These are phyloP conservation scores for Obba rivulosa DNA, from an alignment of 768 basidiomycete genomes.

Conservation along the genomic window DNA sequence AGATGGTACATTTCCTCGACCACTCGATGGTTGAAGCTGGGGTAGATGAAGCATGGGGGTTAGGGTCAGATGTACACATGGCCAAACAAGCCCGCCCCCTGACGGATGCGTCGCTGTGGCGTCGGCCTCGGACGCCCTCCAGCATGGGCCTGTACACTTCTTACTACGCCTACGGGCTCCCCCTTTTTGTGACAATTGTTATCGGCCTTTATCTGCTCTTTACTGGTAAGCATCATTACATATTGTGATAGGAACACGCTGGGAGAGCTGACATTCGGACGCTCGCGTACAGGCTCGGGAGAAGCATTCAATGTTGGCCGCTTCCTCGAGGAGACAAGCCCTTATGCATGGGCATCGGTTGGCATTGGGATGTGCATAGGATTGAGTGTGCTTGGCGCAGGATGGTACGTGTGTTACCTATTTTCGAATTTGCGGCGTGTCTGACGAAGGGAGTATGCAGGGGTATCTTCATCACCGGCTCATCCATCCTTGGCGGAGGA, in stretches of 20 bases:
- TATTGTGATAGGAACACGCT: not conserved
- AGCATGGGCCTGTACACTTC: conserved; percentile 28
- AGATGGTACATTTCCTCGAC: conserved; percentile 78
- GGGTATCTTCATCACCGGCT: conserved; percentile 96
- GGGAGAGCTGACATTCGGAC: not conserved
- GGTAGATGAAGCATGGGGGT: too few relatives aligned
- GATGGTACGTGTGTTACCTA: conserved; percentile 64
- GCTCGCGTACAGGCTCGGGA: conserved; percentile 55
- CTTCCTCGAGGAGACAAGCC: conserved; percentile 91
- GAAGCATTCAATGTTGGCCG: conserved; percentile 92
- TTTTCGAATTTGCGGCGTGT: not conserved
- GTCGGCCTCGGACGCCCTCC: not conserved
- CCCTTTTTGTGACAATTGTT: conserved; percentile 54
- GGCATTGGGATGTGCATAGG: conserved; percentile 94
- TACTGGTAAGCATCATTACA: conserved; percentile 65
- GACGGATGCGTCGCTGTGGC: too few relatives aligned
- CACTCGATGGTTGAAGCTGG: conserved; percentile 3
- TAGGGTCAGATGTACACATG: conserved; percentile 10
- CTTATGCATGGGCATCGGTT: conserved; percentile 86
- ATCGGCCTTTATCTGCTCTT: conserved; percentile 86
- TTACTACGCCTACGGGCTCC: conserved; percentile 68
- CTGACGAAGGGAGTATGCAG: conserved; percentile 34
- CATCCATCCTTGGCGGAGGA: conserved; percentile 96
- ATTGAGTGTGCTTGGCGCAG: conserved; percentile 89
- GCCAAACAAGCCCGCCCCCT: conserved; percentile 2